Evolutionary conservation across 371 early-diverging fungal genomes (phyloP).

Genomic region (Funneliformis caledonium): DNA sequence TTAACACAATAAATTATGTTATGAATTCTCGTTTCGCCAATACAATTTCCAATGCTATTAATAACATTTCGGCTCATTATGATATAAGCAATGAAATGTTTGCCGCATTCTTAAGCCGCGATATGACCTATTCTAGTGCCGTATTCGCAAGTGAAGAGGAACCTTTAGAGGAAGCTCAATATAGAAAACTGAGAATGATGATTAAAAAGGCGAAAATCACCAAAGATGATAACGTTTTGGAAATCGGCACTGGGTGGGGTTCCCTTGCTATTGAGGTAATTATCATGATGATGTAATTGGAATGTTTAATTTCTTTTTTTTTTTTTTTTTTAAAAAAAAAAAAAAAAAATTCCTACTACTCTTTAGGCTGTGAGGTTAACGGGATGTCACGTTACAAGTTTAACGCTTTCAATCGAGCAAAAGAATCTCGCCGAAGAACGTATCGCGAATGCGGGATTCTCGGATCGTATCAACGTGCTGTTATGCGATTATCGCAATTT

Average conservation of each 20-base stretch:
- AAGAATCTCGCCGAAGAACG: slow-evolving; percentile 64
- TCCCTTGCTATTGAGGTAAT: slow-evolving; percentile 63
- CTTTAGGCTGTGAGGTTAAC: slow-evolving; percentile 49
- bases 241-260: slow-evolving; percentile 79
- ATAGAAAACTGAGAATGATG: slow-evolving; percentile 62
- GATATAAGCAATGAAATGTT: slow-evolving; percentile 78
- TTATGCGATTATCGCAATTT: slow-evolving; percentile 69
- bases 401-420: slow-evolving; percentile 70
- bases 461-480: slow-evolving; percentile 56
- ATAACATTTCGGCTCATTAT: slow-evolving; percentile 72
- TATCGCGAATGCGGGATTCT: slow-evolving; percentile 56
- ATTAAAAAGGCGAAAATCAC: slow-evolving; percentile 58
- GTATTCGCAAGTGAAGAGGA: slow-evolving; percentile 57
- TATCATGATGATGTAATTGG: neutral
- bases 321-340: neutral
- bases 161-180: slow-evolving; percentile 62
- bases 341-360: slow-evolving; percentile 12
- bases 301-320: neutral
- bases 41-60: slow-evolving; percentile 55
- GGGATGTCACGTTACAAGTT: slow-evolving; percentile 62
- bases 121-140: slow-evolving; percentile 76
- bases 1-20: slow-evolving; percentile 46
- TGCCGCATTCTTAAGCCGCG: slow-evolving; percentile 62
- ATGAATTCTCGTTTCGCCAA: slow-evolving; percentile 57
- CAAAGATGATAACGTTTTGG: slow-evolving; percentile 62